A percentile compares a stretch with the other conserved stretches of the same genome.
phyloP scores from a whole-genome alignment of 1,284 basidiomycete genomes.

The Prillingera fragicola region DNA sequence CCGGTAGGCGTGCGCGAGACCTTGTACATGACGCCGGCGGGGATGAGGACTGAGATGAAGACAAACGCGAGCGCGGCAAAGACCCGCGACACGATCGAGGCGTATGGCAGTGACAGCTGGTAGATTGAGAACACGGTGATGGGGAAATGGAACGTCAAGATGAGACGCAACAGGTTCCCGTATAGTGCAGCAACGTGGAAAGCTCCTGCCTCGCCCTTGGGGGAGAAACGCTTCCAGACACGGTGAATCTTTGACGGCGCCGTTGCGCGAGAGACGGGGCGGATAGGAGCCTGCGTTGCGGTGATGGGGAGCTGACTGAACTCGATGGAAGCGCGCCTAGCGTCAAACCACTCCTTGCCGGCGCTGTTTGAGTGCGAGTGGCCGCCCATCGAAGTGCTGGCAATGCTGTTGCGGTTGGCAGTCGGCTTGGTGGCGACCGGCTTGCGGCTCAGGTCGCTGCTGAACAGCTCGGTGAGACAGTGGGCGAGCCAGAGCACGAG shows the following conservation, averaged over 20 bases:
- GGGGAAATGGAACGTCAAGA: conserved; percentile 88
- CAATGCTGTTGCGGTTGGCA: neutral
- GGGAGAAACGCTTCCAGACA: conserved; percentile 44
- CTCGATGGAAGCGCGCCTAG: conserved; percentile 3
- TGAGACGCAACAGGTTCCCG: conserved; percentile 83
- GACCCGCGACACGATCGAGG: conserved; percentile 47
- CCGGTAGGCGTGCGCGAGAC: conserved; percentile 73
- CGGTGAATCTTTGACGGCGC: conserved; percentile 20
- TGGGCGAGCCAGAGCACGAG: conserved; percentile 68
- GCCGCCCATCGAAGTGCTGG: neutral
- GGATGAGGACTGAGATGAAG: conserved; percentile 71
- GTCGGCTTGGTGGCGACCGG: neutral
- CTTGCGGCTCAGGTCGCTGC: neutral
- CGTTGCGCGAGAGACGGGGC: neutral
- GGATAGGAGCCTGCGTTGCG: conserved; percentile 1
- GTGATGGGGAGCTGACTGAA: conserved; percentile 8
- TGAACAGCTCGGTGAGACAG: conserved; percentile 34
- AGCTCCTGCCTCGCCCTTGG: conserved; percentile 47
- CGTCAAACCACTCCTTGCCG: conserved; percentile 19
- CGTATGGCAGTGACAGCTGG: conserved; percentile 64
- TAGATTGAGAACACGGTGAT: conserved; percentile 86
- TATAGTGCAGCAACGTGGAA: conserved; percentile 48
- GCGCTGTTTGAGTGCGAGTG: conserved; percentile 11
- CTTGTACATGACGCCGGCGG: conserved; percentile 66
- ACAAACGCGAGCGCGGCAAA: conserved; percentile 55